These are phyloP conservation scores for Mycena vitilis DNA, from an alignment of 768 basidiomycete genomes.

Conservation along the genomic window DNA sequence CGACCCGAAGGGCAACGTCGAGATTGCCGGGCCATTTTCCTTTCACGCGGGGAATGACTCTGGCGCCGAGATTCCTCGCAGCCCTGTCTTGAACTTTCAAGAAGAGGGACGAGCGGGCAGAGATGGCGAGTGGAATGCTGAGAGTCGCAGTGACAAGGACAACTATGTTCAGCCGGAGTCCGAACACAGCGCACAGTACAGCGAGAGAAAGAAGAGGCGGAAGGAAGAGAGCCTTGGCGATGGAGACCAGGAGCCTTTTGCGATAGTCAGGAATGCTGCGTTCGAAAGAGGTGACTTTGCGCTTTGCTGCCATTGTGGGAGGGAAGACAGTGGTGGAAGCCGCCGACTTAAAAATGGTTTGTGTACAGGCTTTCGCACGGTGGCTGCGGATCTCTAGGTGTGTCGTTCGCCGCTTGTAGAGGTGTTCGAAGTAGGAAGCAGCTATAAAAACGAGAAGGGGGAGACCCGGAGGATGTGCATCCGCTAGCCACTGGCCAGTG, in stretches of 20 bases:
- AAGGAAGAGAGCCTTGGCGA: slow-evolving; percentile 5
- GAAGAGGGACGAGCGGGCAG: neutral
- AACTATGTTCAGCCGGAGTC: neutral
- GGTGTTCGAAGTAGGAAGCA: no score
- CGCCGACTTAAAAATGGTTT: no score
- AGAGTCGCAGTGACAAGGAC: neutral
- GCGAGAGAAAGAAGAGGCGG: slow-evolving; percentile 11
- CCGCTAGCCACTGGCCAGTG: no score
- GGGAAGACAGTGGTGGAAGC: no score
- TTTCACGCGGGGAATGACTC: slow-evolving; percentile 52
- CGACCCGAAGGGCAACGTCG: slow-evolving; percentile 53
- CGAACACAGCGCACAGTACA: neutral
- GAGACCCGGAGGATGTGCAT: no score
- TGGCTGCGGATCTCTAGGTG: no score
- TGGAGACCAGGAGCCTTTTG: slow-evolving; percentile 11
- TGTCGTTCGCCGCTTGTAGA: no score
- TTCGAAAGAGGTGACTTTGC: slow-evolving; percentile 11
- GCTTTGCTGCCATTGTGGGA: neutral
- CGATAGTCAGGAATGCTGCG: slow-evolving; percentile 2
- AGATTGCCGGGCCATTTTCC: slow-evolving; percentile 65
- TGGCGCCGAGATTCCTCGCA: slow-evolving; percentile 44
- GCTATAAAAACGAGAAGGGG: no score
- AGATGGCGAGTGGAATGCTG: slow-evolving; percentile 12
- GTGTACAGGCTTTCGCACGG: no score
- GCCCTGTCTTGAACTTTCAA: slow-evolving; percentile 5